Evolutionary conservation across 2,329 filamentous ascomycete species (phyloP), one percentile per base, ranked within the genome.

Genomic region (Claviceps maximensis): DNA sequence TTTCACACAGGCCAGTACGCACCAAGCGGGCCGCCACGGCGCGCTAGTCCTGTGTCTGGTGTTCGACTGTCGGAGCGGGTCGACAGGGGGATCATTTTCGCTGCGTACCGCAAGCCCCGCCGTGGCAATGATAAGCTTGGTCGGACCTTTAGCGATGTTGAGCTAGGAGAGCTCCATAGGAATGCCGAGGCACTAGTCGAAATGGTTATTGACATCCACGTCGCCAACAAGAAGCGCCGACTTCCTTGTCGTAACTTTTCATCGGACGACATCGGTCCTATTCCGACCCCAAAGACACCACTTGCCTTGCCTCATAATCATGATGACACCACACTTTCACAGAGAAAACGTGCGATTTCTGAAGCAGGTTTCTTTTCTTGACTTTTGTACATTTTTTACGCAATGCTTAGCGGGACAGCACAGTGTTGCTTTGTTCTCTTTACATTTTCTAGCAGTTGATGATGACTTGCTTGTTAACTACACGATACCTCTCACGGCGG

Each of bases 51-150:
- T 15, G 59, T 62, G 15, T 62, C 62, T 10, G 59, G 57, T 51
- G 57, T 53, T 36, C 60, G 51, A 36, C 51, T 55, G 38, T 62
- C 54, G 51, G 58, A 55, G 59, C 59, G 56, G 54, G 68, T 69
- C 50, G 73, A 78, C 57, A 70, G 74, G 33, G 77, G 77, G 47
- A 74, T 80, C 54, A 72, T 80, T 5, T 80, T 80, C 52, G 77
- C 76, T 1, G 77, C 75, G 0, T 80, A 79, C 57, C 70, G 76
- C 23, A 74, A 74, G 56, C 73, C 74, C 17, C 65, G 67, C 44
- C 62, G 61, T 8, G 70, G 70, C 25, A 67, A 67, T 17, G 62
- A 60, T 31, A 64, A 66, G 42, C 61, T 67, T 13, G 64, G 64
- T 13, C 67, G 67, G 47, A 65, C 62, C 53, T 66, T 66, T 33